These are phyloP conservation scores for Gossypium gossypioides DNA, from an alignment of 441 rosid species.

Conservation along the genomic window DNA sequence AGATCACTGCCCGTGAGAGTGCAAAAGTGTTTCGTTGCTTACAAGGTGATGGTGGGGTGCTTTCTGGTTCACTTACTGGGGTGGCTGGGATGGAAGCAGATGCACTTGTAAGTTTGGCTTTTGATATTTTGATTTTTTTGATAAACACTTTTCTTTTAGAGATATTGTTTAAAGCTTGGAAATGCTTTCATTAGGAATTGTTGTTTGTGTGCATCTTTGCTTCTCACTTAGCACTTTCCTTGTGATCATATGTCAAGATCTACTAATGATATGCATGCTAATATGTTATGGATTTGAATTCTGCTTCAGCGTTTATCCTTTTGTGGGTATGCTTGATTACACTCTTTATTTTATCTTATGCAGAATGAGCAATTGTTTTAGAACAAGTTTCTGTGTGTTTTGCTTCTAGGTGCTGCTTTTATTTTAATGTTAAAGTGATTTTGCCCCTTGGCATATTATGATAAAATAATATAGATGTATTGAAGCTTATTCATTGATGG, in stretches of 20 bases:
- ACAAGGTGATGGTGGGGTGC: conserved; percentile 97
- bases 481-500: background rate
- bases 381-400: background rate
- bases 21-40: conserved; percentile 82
- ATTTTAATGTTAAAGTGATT: background rate
- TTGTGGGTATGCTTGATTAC: background rate
- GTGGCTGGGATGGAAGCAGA: conserved; percentile 97
- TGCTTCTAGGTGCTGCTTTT: background rate
- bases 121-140: conserved; percentile 8
- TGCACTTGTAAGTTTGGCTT: conserved; percentile 67
- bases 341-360: background rate
- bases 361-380: conserved; percentile 4
- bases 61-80: conserved; percentile 90
- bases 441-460: background rate
- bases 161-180: background rate
- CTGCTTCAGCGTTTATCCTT: background rate
- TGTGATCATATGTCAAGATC: background rate
- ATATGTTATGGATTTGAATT: background rate
- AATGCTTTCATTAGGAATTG: background rate
- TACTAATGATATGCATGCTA: background rate
- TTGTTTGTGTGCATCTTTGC: background rate
- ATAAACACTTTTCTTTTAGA: background rate
- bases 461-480: background rate
- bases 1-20: conserved; percentile 74
- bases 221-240: background rate